Evolutionary conservation across 2,329 filamentous ascomycete genomes (phyloP).

Genomic region (Plectosphaerella cucumerina): DNA sequence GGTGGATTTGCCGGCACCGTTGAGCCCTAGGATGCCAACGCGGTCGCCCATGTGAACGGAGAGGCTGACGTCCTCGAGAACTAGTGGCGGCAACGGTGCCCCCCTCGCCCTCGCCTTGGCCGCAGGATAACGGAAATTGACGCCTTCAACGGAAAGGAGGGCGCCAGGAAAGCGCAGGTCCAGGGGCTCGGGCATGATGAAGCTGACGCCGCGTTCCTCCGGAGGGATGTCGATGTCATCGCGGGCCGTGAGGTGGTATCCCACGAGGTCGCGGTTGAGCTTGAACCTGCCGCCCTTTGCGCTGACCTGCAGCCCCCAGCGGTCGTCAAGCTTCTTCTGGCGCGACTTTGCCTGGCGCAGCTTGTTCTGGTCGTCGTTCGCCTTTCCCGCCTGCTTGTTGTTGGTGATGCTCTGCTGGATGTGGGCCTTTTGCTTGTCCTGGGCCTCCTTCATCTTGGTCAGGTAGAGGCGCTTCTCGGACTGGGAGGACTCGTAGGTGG

Average conservation of each 20-base stretch:
- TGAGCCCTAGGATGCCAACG: slow-evolving; percentile 72
- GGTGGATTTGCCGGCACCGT: slow-evolving; percentile 79
- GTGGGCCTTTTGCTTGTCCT: slow-evolving; percentile 76
- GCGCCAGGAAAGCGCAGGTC: slow-evolving; percentile 73
- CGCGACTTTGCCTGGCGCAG: slow-evolving; percentile 79
- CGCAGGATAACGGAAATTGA: slow-evolving; percentile 59
- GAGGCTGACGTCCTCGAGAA: slow-evolving; percentile 61
- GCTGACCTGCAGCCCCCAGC: slow-evolving; percentile 72
- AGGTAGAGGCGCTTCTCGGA: slow-evolving; percentile 66
- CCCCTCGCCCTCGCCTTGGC: slow-evolving; percentile 5
- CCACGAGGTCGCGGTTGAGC: slow-evolving; percentile 67
- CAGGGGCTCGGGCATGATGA: slow-evolving; percentile 57
- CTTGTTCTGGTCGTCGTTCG: slow-evolving; percentile 79
- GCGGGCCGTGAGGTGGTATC: slow-evolving; percentile 54
- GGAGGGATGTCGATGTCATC: slow-evolving; percentile 68
- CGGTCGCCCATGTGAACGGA: slow-evolving; percentile 70
- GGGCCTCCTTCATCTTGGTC: slow-evolving; percentile 73
- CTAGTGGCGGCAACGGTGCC: slow-evolving; percentile 30
- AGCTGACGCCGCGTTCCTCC: slow-evolving; percentile 54
- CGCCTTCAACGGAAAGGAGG: slow-evolving; percentile 67
- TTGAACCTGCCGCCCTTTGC: slow-evolving; percentile 74
- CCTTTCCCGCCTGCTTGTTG: slow-evolving; percentile 71
- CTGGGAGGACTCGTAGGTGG: slow-evolving; percentile 65
- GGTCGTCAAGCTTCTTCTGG: slow-evolving; percentile 79
- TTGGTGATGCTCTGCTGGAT: slow-evolving; percentile 74